phyloP scores from a whole-genome alignment of 2,329 filamentous ascomycete species.

The Neonectria sp. region DNA sequence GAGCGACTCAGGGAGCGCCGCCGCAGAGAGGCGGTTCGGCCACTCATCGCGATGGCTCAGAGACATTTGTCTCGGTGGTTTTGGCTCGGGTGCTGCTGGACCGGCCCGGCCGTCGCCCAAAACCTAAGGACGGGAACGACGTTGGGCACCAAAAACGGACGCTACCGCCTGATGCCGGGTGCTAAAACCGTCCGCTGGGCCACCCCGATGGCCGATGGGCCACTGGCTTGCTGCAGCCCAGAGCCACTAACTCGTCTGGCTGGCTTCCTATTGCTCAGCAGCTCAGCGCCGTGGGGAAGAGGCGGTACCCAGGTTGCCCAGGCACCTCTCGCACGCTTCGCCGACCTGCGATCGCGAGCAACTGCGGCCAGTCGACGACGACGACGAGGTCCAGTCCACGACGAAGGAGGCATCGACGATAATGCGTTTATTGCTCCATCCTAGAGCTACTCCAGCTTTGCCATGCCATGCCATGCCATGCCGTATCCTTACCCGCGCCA shows the following conservation, averaged over 20 bases:
- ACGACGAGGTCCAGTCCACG: constrained; percentile 8
- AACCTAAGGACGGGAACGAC: constrained; percentile 38
- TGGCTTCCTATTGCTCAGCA: constrained; percentile 47
- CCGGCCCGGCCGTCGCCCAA: constrained; percentile 45
- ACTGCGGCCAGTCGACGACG: constrained; percentile 24
- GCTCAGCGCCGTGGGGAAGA: constrained; percentile 39
- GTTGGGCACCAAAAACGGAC: constrained; percentile 49
- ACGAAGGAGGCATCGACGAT: constrained; percentile 21
- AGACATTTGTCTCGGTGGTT: constrained; percentile 34
- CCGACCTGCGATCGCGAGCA: constrained; percentile 26
- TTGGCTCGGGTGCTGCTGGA: constrained; percentile 45
- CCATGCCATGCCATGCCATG: constrained; percentile 24
- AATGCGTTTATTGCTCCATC: constrained; percentile 27
- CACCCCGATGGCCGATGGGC: constrained; percentile 28
- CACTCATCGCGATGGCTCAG: constrained; percentile 33
- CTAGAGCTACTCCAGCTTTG: constrained; percentile 27
- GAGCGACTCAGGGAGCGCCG: constrained; percentile 8
- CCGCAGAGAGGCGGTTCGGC: constrained; percentile 15
- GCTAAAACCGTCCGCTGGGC: constrained; percentile 37
- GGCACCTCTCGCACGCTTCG: constrained; percentile 29
- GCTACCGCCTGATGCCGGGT: constrained; percentile 40
- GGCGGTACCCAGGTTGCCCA: constrained; percentile 19
- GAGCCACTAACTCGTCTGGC: constrained; percentile 43
- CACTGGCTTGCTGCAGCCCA: constrained; percentile 46
- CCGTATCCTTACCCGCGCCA: constrained; percentile 13